These are phyloP conservation scores for Xylaria intraflava DNA, from an alignment of 495 filamentous ascomycete genomes.

Conservation along the genomic window DNA sequence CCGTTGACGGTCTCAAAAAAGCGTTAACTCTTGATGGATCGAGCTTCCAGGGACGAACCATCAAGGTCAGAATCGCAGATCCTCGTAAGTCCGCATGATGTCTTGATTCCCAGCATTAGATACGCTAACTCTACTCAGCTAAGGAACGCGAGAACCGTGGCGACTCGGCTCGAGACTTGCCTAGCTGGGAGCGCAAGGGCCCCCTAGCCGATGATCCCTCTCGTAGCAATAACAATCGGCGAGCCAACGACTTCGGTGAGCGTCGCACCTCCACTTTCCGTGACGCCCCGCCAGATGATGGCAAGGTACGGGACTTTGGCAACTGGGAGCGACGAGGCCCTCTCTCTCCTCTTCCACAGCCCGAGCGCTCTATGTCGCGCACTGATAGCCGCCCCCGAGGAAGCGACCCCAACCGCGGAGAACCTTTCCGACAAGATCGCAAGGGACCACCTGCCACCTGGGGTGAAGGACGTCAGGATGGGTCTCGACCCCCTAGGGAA, in stretches of 20 bases:
- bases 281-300: constrained; percentile 54
- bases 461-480: constrained; percentile 79
- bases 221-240: constrained; percentile 47
- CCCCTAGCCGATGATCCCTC: constrained; percentile 69
- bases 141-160: constrained; percentile 55
- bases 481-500: constrained; percentile 76
- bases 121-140: constrained; percentile 46
- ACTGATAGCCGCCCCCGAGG: constrained; percentile 64
- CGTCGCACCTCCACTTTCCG: constrained; percentile 27
- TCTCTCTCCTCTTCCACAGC: constrained; percentile 59
- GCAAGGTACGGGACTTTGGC: constrained; percentile 76
- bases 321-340: constrained; percentile 97
- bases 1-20: constrained; percentile 82
- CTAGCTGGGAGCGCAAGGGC: constrained; percentile 85
- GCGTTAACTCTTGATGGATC: constrained; percentile 75
- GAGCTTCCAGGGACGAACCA: constrained; percentile 76
- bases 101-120: neutral
- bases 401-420: constrained; percentile 51
- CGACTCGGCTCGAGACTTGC: constrained; percentile 54
- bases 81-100: constrained; percentile 30
- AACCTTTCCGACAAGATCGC: constrained; percentile 50
- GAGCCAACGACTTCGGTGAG: constrained; percentile 38
- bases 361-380: constrained; percentile 48
- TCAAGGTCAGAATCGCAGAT: constrained; percentile 63
- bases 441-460: constrained; percentile 68